Conservation (phyloP, 1,139 yeast species). For the Diutina siamensis region DNA sequence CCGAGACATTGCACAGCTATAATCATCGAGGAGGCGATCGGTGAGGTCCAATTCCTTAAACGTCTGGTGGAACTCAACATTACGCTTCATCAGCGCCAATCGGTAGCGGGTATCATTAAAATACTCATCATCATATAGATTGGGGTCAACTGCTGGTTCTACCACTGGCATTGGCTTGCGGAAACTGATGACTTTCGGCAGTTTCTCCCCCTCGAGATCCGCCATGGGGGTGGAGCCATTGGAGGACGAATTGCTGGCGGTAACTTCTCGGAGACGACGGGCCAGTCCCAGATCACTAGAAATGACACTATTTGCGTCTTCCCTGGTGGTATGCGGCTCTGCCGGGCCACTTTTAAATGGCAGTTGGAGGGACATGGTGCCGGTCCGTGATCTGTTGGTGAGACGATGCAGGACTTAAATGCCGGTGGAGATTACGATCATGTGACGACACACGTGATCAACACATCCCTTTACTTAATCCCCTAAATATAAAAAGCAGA, state of each 20-base stretch:
- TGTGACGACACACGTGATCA: neutral
- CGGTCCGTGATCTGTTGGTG: too few species aligned
- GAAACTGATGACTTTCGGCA: constrained; percentile 39
- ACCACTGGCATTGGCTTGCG: constrained; percentile 27
- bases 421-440: neutral
- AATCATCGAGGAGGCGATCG: constrained; percentile 73
- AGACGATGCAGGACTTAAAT: neutral
- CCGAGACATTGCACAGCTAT: constrained; percentile 78
- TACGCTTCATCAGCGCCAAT: constrained; percentile 59
- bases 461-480: neutral
- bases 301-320: constrained; percentile 28
- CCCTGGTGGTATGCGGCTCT: constrained; percentile 44
- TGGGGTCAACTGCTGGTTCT: constrained; percentile 20
- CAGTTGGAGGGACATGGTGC: constrained; percentile 17
- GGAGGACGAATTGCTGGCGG: neutral
- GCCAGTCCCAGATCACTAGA: constrained; percentile 1
- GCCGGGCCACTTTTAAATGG: constrained; percentile 45
- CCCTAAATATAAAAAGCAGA: too few species aligned
- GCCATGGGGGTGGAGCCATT: constrained; percentile 1
- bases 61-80: constrained; percentile 67
- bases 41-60: constrained; percentile 59
- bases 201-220: constrained; percentile 9
- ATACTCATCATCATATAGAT: constrained; percentile 27
- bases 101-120: constrained; percentile 25
- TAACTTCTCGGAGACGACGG: constrained; percentile 2